phyloP scores from a whole-genome alignment of 163 green algal species.

The Coccomyxa subellipsoidea region DNA sequence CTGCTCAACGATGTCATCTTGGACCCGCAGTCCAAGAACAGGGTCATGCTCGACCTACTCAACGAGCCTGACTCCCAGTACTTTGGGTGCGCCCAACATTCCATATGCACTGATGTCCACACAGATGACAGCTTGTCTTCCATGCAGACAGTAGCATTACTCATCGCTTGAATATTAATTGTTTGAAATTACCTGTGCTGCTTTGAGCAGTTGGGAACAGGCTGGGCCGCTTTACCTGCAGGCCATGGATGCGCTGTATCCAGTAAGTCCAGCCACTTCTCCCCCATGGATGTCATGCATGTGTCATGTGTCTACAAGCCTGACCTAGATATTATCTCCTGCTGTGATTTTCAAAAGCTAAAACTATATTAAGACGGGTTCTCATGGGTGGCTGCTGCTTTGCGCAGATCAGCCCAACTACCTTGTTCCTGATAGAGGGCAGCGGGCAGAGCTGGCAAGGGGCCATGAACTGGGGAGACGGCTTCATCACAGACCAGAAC shows the following conservation, averaged over 20 bases:
- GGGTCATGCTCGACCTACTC: slow-evolving; percentile 25
- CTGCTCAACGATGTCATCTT: slow-evolving; percentile 5
- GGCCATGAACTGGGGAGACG: slow-evolving; percentile 28
- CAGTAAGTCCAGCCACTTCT: neutral
- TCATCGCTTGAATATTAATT: too few relatives aligned
- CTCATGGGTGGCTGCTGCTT: neutral
- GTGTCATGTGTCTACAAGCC: neutral
- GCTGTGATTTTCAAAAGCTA: neutral
- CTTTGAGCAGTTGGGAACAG: neutral
- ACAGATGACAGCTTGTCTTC: too few relatives aligned
- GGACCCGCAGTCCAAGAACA: slow-evolving; percentile 5
- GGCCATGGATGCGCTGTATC: slow-evolving; percentile 32
- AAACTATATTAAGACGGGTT: neutral
- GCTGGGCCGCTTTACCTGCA: slow-evolving; percentile 31
- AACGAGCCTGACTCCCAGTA: slow-evolving; percentile 37
- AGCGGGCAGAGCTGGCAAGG: neutral
- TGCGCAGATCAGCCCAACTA: slow-evolving; percentile 6
- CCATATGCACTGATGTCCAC: neutral
- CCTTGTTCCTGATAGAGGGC: slow-evolving; percentile 17
- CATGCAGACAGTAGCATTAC: too few relatives aligned
- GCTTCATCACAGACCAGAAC: slow-evolving; percentile 20
- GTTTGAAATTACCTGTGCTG: neutral
- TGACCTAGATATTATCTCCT: neutral
- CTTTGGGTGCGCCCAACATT: neutral
- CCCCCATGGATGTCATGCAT: neutral